A percentile compares a stretch with the other conserved stretches of the same genome.
Conservation (phyloP, 805 yeast genomes). For the Candida quercuum region DNA sequence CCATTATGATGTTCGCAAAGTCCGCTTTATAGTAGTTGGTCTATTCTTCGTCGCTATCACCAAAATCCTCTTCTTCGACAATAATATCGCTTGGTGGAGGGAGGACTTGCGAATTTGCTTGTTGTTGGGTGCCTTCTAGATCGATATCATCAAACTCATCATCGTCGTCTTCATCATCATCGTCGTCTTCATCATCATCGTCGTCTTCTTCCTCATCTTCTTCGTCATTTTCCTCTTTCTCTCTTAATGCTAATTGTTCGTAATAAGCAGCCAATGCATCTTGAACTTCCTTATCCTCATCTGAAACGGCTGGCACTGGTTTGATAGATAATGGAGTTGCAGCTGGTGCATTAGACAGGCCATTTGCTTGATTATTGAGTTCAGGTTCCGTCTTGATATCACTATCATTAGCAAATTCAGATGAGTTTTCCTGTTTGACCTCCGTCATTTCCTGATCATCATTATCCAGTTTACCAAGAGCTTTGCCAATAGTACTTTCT, state of each 20-base stretch:
- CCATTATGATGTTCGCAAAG: no score
- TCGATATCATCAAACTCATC: constrained; percentile 62
- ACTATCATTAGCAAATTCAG: constrained; percentile 2
- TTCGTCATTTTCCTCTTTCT: constrained; percentile 21
- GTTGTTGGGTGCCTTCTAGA: constrained; percentile 72
- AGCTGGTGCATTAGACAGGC: constrained; percentile 8
- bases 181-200: constrained; percentile 41
- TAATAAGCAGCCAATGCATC: constrained; percentile 23
- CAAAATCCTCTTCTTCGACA: constrained; percentile 26
- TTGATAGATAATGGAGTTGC: constrained; percentile 12
- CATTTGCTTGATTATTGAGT: no score
- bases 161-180: constrained; percentile 33
- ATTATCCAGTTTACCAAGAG: constrained; percentile 48
- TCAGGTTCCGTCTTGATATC: constrained; percentile 11
- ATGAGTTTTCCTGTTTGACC: constrained; percentile 7
- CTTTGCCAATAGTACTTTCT: constrained; percentile 78
- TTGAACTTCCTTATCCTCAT: constrained; percentile 18
- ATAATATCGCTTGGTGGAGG: background rate
- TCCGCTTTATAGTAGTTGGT: no score
- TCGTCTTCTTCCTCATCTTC: constrained; percentile 21
- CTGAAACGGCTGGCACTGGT: constrained; percentile 12
- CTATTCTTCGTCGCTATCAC: constrained; percentile 25
- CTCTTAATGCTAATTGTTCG: constrained; percentile 23
- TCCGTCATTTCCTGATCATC: constrained; percentile 42
- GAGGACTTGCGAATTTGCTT: constrained; percentile 11